phyloP scores from a whole-genome alignment of 169 alveolate genomes.

The Cryptosporidium felis region DNA sequence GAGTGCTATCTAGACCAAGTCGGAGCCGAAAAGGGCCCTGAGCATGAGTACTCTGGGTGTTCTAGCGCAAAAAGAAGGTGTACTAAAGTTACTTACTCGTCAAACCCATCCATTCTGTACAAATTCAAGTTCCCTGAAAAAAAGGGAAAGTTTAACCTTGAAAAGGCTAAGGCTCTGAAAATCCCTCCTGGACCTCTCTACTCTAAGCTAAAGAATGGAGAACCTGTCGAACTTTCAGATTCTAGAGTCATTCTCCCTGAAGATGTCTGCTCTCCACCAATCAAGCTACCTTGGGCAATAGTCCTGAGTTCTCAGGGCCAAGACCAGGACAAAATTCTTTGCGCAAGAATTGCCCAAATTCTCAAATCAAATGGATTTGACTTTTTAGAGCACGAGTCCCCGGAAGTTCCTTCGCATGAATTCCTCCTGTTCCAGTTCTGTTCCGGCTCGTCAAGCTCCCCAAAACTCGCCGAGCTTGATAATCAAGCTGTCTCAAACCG shows the following conservation, averaged over 20 bases:
- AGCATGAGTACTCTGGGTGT: background rate
- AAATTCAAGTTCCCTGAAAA: slow-evolving; percentile 76
- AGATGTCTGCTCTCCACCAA: slow-evolving; percentile 86
- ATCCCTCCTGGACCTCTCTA: slow-evolving; percentile 86
- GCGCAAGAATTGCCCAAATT: background rate
- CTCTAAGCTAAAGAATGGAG: slow-evolving; percentile 86
- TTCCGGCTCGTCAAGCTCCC: background rate
- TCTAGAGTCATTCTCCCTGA: slow-evolving; percentile 80
- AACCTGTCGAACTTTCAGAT: slow-evolving; percentile 77
- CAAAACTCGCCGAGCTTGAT: background rate
- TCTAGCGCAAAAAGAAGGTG: background rate
- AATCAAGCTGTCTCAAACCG: background rate
- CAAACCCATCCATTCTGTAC: slow-evolving; percentile 60
- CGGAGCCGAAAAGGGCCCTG: background rate
- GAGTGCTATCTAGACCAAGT: slow-evolving; percentile 7
- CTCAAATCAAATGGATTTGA: background rate
- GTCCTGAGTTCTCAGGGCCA: slow-evolving; percentile 66
- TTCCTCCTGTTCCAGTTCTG: background rate
- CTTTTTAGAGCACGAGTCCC: background rate
- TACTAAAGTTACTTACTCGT: background rate
- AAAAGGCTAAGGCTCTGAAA: slow-evolving; percentile 82
- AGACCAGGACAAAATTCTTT: background rate
- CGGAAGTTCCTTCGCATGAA: background rate
- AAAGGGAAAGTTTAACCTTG: slow-evolving; percentile 78
- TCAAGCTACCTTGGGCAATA: slow-evolving; percentile 76